Evolutionary conservation across 2,329 filamentous ascomycete species (phyloP), one percentile per base, ranked within the genome.

Genomic region (Diaporthe caulivora): DNA sequence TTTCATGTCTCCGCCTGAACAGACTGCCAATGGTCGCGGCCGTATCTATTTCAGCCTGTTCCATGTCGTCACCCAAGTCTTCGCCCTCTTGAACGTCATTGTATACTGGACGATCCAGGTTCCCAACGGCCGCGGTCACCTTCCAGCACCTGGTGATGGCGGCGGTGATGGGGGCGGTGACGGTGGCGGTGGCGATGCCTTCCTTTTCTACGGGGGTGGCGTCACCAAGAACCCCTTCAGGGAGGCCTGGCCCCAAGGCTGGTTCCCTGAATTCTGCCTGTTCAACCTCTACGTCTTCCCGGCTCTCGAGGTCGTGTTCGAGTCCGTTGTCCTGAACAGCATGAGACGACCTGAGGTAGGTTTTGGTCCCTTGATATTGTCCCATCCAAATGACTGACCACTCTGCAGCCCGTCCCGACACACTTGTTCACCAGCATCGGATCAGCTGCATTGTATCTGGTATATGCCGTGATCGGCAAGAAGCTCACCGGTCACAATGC

Each of bases 271-370:
- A 2, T 89, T 86, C 76, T 82, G 82, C 73, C 81, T 88, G 60
- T 76, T 87, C 77, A 87, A 86, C 65, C 75, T 89, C 55, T 87
- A 85, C 77, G 82, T 79, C 11, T 79, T 86, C 71, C 83, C 84
- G 3, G 83, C 86, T 5, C 64, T 83, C 42, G 80, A 88, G 74
- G 86, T 85, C 75, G 75, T 84, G 11, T 72, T 85, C 42, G 88
- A 89, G 80, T 83, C 86, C 0, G 72, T 86, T 44, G 81, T 83
- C 72, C 81, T 89, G 80, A 89, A 89, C 80, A 89, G 86, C 78
- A 87, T 89, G 81, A 86, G 86, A 76, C 84, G 86, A 68, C 87
- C 84, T 68, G 83, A 82, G 62, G 87, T 89, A 78, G 78, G 85
- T 17, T 24, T 67, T 68, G 10, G 5, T 6, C 24, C 11, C 31